Conservation (phyloP, 257 asterid species). For the Agastache rugosa region DNA sequence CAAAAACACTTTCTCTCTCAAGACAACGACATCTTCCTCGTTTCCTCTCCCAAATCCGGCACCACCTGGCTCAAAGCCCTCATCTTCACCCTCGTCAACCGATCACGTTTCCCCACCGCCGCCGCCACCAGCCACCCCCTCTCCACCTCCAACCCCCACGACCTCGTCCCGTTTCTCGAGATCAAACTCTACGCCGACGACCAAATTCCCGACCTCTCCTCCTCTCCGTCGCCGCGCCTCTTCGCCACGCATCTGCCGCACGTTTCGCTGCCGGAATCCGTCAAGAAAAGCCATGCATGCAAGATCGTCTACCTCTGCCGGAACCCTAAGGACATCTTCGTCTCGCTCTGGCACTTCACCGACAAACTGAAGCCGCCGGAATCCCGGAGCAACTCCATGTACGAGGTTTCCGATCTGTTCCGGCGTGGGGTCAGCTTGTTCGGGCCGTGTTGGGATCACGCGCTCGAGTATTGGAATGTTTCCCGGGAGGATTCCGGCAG, state of each 20-base stretch:
- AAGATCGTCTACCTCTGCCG: conserved; percentile 62
- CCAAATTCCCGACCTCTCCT: conserved; percentile 43
- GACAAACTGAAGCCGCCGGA: conserved; percentile 39
- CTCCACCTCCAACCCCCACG: conserved; percentile 37
- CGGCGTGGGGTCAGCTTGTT: conserved; percentile 47
- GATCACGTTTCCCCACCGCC: conserved; percentile 28
- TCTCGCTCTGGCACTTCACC: conserved; percentile 58
- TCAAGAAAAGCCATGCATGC: conserved; percentile 23
- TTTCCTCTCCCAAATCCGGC: conserved; percentile 60
- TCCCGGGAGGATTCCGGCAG: conserved; percentile 35
- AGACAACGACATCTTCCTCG: conserved; percentile 48
- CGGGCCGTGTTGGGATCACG: conserved; percentile 67
- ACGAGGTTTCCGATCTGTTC: conserved; percentile 46
- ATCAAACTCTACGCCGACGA: conserved; percentile 39
- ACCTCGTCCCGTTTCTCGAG: conserved; percentile 45
- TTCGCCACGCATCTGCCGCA: conserved; percentile 51
- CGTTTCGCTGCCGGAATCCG: conserved; percentile 41
- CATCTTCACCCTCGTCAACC: conserved; percentile 46
- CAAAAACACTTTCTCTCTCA: conserved; percentile 46
- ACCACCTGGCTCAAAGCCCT: conserved; percentile 64
- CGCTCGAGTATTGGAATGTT: conserved; percentile 47
- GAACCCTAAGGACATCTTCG: conserved; percentile 58
- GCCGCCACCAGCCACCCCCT: conserved; percentile 38
- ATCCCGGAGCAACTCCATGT: conserved; percentile 22
- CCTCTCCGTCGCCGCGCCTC: conserved; percentile 34